Evolutionary conservation across 768 basidiomycete genomes (phyloP).

Genomic region (Rhodotorula taiwanensis): DNA sequence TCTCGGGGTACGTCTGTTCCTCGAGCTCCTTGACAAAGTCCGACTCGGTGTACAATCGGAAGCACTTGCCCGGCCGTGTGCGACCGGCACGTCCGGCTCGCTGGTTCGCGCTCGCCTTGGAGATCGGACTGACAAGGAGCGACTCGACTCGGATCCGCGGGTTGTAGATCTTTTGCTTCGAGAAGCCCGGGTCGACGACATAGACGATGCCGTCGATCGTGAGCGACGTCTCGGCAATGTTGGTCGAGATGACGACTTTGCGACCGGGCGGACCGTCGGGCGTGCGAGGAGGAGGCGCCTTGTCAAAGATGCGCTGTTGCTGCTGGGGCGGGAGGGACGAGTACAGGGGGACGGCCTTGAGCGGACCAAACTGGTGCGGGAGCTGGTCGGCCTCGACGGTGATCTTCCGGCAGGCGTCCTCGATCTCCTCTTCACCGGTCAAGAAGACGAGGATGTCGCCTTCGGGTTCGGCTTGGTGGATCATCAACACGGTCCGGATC

Average conservation of each 20-base stretch:
- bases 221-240: conserved; percentile 93
- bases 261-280: conserved; percentile 73
- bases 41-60: conserved; percentile 91
- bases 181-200: conserved; percentile 94
- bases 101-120: conserved; percentile 93
- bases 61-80: conserved; percentile 94
- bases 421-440: conserved; percentile 97
- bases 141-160: conserved; percentile 93
- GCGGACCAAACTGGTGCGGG: conserved; percentile 67
- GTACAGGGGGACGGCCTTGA: conserved; percentile 86
- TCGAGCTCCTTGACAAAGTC: conserved; percentile 94
- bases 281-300: conserved; percentile 60
- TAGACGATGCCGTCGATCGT: conserved; percentile 99
- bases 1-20: conserved; percentile 96
- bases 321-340: conserved; percentile 89
- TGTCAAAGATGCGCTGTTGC: conserved; percentile 94
- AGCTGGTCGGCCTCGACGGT: conserved; percentile 83
- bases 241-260: conserved; percentile 91
- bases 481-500: conserved; percentile 92
- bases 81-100: conserved; percentile 92
- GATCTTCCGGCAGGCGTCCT: conserved; percentile 90
- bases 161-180: conserved; percentile 97
- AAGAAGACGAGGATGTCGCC: conserved; percentile 92
- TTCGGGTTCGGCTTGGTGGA: conserved; percentile 87
- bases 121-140: conserved; percentile 86